Base-by-base conservation (phyloP, 2,329 filamentous ascomycete genomes). In the Juglanconis juglandina region DNA sequence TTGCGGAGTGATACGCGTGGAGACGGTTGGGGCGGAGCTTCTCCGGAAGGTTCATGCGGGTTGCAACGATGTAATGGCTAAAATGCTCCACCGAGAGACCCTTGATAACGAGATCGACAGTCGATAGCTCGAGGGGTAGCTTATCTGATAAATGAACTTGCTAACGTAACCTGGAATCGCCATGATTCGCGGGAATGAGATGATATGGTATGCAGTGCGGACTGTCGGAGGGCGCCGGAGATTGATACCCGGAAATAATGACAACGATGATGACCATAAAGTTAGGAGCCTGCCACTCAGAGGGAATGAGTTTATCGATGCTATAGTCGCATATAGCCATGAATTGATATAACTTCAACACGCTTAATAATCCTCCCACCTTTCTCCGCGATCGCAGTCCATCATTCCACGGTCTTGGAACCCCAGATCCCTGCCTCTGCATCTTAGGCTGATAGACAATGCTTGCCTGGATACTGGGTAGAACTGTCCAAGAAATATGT, bases 1-100 rank as follows among this genome's bases (percentile, higher is more conserved):
- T 30, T 54, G 56, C 51, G 58, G 54, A 57, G 50, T 61, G 58
- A 63, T 58, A 63, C 48, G 60, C 60, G 59, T 58, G 58, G 47
- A 49, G 44, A 54, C 34, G 30, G 42, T 37, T 10, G 34, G n/a
- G 48, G 60, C 53, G 53, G 57, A 51, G 53, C 57, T 41, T 41
- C 34, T 44, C 53, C 30, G 57, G 53, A 47, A 56, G 53, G 57
- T 56, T 49, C 49, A 57, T 51, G 44, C 56, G 42, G 49, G 50
- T 35, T 33, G 30, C 8, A 34, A 11, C 51, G 54, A 54, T 35
- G 48, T 32, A 39, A 33, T 24, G 34, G 11, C 35, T 47, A 41
- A 10, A 32, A 46, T 54, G 44, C 54, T 51, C 56, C 59, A 50
- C 59, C 50, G 49, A 51, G 47, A 41, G 47, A 41, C 14, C 54